phyloP scores from a whole-genome alignment of 805 yeast species.

The Metschnikowia arizonensis region DNA sequence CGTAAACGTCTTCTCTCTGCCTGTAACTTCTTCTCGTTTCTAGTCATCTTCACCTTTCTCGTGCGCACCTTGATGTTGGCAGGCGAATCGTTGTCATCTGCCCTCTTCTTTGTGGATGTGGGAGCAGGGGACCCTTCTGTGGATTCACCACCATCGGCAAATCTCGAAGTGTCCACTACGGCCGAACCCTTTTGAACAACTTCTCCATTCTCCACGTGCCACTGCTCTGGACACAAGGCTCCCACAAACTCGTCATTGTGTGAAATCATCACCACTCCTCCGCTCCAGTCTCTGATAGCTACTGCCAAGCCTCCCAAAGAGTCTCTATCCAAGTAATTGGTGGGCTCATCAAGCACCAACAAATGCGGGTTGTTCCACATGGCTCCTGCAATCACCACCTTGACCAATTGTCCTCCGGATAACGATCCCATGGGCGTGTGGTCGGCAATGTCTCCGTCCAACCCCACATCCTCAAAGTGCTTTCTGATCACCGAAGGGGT shows the following conservation, averaged over 20 bases:
- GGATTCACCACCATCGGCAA: conserved; percentile 71
- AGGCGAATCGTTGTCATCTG: conserved; percentile 82
- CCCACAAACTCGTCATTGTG: conserved; percentile 97
- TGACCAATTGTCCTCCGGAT: conserved; percentile 97
- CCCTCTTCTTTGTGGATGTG: conserved; percentile 39
- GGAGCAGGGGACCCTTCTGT: conserved; percentile 39
- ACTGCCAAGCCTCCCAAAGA: conserved; percentile 96
- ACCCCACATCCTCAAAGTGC: conserved; percentile 95
- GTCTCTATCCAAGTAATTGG: conserved; percentile 96
- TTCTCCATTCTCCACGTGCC: conserved; percentile 92
- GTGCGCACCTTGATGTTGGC: conserved; percentile 90
- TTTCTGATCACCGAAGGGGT: conserved; percentile 88
- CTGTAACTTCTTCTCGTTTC: conserved; percentile 90
- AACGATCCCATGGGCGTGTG: conserved; percentile 95
- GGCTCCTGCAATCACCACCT: conserved; percentile 98
- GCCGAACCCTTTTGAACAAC: conserved; percentile 80
- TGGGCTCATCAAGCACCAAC: conserved; percentile 95
- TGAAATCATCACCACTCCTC: conserved; percentile 98
- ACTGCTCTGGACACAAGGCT: conserved; percentile 96
- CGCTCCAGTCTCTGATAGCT: conserved; percentile 96
- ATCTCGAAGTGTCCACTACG: conserved; percentile 70
- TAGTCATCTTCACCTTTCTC: conserved; percentile 95
- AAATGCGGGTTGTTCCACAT: conserved; percentile 99
- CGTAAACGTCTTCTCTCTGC: conserved; percentile 92
- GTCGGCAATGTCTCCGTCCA: conserved; percentile 97